Evolutionary conservation across 2,329 filamentous ascomycete genomes (phyloP).

Genomic region (Fusarium camptoceras): DNA sequence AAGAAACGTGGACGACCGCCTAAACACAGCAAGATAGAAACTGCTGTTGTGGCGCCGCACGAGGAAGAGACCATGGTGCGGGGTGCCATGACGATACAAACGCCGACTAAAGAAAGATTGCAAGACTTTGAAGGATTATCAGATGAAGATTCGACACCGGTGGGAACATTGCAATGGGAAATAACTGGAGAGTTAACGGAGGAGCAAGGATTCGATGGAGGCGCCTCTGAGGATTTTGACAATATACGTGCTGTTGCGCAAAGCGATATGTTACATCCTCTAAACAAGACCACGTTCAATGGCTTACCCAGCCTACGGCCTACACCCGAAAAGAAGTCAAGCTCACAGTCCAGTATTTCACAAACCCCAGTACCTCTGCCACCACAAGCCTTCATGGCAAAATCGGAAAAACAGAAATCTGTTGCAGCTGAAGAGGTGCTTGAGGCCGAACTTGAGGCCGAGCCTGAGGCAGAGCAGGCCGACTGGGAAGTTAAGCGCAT

Average conservation of each 20-base stretch:
- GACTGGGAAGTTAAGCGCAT: conserved; percentile 60
- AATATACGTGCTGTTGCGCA: background rate
- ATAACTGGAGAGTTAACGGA: conserved; percentile 13
- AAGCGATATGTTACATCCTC: background rate
- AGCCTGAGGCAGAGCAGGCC: conserved; percentile 1
- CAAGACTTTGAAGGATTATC: conserved; percentile 49
- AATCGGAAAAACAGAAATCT: background rate
- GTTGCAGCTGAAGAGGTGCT: background rate
- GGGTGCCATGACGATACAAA: conserved; percentile 52
- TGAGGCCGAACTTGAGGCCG: background rate
- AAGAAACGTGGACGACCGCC: conserved; percentile 49
- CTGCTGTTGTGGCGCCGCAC: conserved; percentile 47
- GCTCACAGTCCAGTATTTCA: background rate
- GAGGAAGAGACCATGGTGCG: conserved; percentile 39
- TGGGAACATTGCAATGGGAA: conserved; percentile 47
- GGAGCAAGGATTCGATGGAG: background rate
- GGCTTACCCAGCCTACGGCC: background rate
- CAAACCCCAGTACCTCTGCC: background rate
- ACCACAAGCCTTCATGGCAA: background rate
- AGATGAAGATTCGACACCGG: conserved; percentile 48
- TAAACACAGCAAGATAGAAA: conserved; percentile 49
- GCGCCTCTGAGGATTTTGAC: background rate
- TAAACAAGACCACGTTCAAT: background rate
- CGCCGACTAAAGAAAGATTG: conserved; percentile 51
- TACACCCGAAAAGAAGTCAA: background rate